Evolutionary conservation across 23 red algal genomes (phyloP).

Genomic region (Gracilaria gracilis): DNA sequence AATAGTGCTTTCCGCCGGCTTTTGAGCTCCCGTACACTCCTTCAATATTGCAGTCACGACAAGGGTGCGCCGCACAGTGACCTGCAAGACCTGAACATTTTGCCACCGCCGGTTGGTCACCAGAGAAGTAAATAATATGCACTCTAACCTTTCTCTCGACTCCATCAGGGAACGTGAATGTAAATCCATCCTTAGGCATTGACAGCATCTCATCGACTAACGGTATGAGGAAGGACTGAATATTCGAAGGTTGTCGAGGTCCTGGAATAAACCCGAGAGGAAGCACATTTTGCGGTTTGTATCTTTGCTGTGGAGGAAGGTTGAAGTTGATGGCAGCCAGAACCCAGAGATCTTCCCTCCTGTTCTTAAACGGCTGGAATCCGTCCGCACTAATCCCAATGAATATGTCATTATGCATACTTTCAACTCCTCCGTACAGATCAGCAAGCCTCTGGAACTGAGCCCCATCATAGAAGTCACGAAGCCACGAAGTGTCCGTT

Average conservation of each 20-base stretch:
- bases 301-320: background rate
- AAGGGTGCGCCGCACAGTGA: background rate
- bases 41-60: slow-evolving; percentile 5
- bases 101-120: background rate
- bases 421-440: background rate
- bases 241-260: background rate
- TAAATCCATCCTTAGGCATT: background rate
- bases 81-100: background rate
- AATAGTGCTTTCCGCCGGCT: background rate
- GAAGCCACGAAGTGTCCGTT: background rate
- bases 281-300: slow-evolving; percentile 7
- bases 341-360: background rate
- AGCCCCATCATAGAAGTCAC: background rate
- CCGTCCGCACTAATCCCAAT: background rate
- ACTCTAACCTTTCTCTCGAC: background rate
- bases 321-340: slow-evolving; percentile 15
- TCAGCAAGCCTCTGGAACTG: background rate
- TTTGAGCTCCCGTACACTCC: background rate
- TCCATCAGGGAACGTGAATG: background rate
- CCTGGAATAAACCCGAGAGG: slow-evolving; percentile 25
- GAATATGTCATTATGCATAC: slow-evolving; percentile 30
- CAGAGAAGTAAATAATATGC: background rate
- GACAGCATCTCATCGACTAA: background rate
- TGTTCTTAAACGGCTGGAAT: slow-evolving; percentile 3
- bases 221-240: slow-evolving; percentile 16